phyloP scores from a whole-genome alignment of 139 green algal genomes.

The Haematococcus sp. region DNA sequence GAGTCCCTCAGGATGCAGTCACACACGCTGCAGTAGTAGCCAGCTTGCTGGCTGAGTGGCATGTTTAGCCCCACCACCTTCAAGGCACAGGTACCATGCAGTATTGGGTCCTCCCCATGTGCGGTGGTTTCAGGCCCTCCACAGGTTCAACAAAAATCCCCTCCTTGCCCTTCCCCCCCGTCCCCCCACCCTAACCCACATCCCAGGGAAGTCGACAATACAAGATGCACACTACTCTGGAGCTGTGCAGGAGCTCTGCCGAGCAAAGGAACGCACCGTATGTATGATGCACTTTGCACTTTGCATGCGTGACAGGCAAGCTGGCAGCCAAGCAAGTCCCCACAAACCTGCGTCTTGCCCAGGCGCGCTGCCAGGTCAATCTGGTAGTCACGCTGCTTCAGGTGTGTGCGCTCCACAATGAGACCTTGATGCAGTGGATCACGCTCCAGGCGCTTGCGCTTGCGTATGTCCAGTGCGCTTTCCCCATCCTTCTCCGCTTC shows the following conservation, averaged over 20 bases:
- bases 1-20: conserved; percentile 94
- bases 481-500: conserved; percentile 53
- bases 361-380: conserved; percentile 77
- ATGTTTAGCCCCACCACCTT: conserved; percentile 71
- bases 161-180: too few species aligned
- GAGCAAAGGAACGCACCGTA: too few species aligned
- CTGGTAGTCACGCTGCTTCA: conserved; percentile 72
- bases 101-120: too few species aligned
- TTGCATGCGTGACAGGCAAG: too few species aligned
- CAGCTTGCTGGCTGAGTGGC: conserved; percentile 79
- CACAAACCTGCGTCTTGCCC: conserved; percentile 71
- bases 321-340: too few species aligned
- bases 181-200: too few species aligned
- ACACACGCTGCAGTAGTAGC: conserved; percentile 96
- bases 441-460: conserved; percentile 71
- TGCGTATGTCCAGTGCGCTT: conserved; percentile 59
- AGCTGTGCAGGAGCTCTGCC: too few species aligned
- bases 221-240: too few species aligned
- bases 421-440: conserved; percentile 88
- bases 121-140: too few species aligned
- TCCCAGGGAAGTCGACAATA: too few species aligned
- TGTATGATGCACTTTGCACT: too few species aligned
- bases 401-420: conserved; percentile 75
- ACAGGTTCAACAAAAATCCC: too few species aligned
- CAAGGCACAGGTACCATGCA: background rate